These are phyloP conservation scores for Aspergillus flavus DNA, from an alignment of 2,329 filamentous ascomycete species.

Conservation along the genomic window DNA sequence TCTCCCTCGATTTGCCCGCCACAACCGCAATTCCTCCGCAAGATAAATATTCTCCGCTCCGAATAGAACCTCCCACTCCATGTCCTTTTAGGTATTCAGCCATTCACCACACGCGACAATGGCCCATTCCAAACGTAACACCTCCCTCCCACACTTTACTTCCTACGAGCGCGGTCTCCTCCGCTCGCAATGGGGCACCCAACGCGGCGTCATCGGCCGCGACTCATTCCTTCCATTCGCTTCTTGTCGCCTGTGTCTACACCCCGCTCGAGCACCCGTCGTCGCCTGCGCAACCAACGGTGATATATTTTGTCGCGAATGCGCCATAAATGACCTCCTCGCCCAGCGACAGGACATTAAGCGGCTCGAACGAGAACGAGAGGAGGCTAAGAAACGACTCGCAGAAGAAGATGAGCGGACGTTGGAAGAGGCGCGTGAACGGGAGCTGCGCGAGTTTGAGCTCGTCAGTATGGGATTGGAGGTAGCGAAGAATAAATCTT, in stretches of 20 bases:
- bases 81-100: background rate
- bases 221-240: conserved; percentile 93
- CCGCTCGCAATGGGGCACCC: conserved; percentile 78
- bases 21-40: background rate
- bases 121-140: conserved; percentile 75
- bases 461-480: conserved; percentile 71
- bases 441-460: conserved; percentile 82
- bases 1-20: background rate
- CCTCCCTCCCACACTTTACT: conserved; percentile 90
- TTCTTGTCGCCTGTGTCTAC: conserved; percentile 83
- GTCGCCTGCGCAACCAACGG: conserved; percentile 77
- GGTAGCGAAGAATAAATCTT: conserved; percentile 26
- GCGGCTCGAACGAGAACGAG: conserved; percentile 68
- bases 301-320: conserved; percentile 94
- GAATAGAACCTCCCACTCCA: background rate
- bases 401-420: conserved; percentile 62
- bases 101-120: conserved; percentile 27
- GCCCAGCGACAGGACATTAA: conserved; percentile 91
- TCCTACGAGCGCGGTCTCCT: conserved; percentile 84
- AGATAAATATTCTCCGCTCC: background rate
- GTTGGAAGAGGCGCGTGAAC: conserved; percentile 69
- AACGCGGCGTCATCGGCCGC: conserved; percentile 79
- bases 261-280: conserved; percentile 78
- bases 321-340: conserved; percentile 86
- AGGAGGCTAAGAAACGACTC: conserved; percentile 63